Evolutionary conservation across 768 basidiomycete genomes (phyloP).

Genomic region (Kwoniella mangroviensis): DNA sequence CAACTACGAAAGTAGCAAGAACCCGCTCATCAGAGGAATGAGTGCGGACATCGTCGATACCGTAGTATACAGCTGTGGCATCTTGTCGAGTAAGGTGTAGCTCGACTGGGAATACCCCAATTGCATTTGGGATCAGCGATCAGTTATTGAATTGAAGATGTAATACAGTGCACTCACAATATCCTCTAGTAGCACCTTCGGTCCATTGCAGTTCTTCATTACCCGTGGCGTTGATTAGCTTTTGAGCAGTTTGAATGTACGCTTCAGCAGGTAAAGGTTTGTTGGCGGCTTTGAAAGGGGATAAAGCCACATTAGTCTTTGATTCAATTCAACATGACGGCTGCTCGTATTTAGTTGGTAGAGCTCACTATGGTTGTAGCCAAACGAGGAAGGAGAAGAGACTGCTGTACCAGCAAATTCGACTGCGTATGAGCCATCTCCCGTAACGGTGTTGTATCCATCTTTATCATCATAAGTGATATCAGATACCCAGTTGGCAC

Average conservation of each 20-base stretch:
- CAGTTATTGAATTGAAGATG: not conserved
- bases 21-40: constrained; percentile 18
- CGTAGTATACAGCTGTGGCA: constrained; percentile 65
- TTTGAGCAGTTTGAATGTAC: constrained; percentile 53
- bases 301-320: not conserved
- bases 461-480: constrained; percentile 62
- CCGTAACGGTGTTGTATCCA: constrained; percentile 62
- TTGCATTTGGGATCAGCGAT: not conserved
- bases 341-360: not conserved
- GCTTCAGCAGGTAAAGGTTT: constrained; percentile 23
- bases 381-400: constrained; percentile 57
- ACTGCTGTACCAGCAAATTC: constrained; percentile 71
- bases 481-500: constrained; percentile 67
- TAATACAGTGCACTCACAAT: constrained; percentile 54
- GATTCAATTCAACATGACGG: too few relatives aligned
- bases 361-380: constrained; percentile 13
- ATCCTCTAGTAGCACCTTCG: constrained; percentile 67
- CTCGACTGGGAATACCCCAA: constrained; percentile 54
- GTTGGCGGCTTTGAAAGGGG: constrained; percentile 12
- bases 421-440: constrained; percentile 64
- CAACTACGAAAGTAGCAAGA: constrained; percentile 31
- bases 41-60: constrained; percentile 60
- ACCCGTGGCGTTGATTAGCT: constrained; percentile 53
- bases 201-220: constrained; percentile 68
- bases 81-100: constrained; percentile 62